Percentiles rank a stretch among this genome's conserved stretches.
These are phyloP conservation scores for Aspergillus fumigatus DNA, from an alignment of 2,329 filamentous ascomycete species.

Conservation along the genomic window DNA sequence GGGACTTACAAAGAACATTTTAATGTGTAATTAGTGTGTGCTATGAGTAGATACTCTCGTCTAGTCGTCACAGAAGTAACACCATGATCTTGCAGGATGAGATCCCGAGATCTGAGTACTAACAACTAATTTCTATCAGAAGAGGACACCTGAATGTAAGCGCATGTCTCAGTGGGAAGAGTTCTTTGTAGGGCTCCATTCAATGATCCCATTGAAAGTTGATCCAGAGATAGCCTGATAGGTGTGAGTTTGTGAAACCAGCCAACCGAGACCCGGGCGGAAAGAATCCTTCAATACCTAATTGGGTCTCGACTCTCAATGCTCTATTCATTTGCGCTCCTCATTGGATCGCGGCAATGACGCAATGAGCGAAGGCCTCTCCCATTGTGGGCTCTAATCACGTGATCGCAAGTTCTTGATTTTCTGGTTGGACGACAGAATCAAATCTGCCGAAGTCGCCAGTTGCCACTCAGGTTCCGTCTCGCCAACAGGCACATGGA, in stretches of 20 bases:
- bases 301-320: background rate
- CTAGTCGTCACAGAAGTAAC: background rate
- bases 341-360: background rate
- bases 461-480: background rate
- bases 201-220: background rate
- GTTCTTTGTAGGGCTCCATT: background rate
- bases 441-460: background rate
- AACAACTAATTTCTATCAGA: background rate
- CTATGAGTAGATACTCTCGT: too few species aligned
- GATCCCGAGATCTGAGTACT: background rate
- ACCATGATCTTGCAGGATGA: background rate
- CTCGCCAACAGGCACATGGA: background rate
- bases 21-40: background rate
- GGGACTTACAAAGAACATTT: background rate
- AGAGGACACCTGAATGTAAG: background rate
- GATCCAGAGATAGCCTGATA: background rate
- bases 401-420: background rate
- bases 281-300: background rate
- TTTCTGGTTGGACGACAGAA: background rate
- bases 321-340: background rate
- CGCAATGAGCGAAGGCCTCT: background rate
- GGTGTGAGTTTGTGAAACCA: too few species aligned
- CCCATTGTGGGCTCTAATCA: background rate
- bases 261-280: too few species aligned
- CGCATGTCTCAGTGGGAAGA: background rate